Base-by-base conservation (phyloP, 139 green algal species). In the Dunaliella sp. region DNA sequence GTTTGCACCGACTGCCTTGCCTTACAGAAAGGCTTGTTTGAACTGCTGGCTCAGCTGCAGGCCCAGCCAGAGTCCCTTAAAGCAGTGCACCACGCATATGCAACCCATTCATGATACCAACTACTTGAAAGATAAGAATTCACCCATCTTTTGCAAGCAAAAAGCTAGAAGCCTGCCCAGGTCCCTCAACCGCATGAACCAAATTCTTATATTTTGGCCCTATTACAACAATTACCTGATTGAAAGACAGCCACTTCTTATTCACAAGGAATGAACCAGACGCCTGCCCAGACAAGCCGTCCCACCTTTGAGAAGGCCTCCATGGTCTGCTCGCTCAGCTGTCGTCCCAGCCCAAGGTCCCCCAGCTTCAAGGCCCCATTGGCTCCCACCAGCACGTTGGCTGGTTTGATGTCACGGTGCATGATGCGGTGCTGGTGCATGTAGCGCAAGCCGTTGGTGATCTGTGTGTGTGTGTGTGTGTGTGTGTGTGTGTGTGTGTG, bases 361-460 rank as follows among this genome's bases (percentile, higher is more conserved):
- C 88, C 91, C 38, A 94, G 87, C 88, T 94, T 94, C 32, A 94
- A 87, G 58, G 88, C 91, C 1, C 91, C 91, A n/a, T 88, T 90
- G 82, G 89, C 87, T 36, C 91, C 89, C 81, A 94, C 87, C 84
- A 92, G 84, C 84, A 88, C 85, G 35, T 88, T 88, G 76, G 90
- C 86, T 32, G 88, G 90, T 85, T 94, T 94, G 77, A 94, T 91
- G 90, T 94, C 92, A 0, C 92, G 86, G 84, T 95, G 92, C 90
- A 95, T 92, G 77, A 95, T 92, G 77, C 90, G 90, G 38, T 88
- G 85, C 65, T 88, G 82, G 84, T 95, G 92, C 88, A 95, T 90
- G 87, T 92, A 91, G 21, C 87, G 90, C 84, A 95, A 83, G 0
- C 83, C 92, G 78, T 93, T 88, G 37, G 73, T 74, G 32, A 94